Evolutionary conservation across 257 asterid species (phyloP), one percentile per base, ranked within the genome.

Genomic region (Solanum paucissectum): DNA sequence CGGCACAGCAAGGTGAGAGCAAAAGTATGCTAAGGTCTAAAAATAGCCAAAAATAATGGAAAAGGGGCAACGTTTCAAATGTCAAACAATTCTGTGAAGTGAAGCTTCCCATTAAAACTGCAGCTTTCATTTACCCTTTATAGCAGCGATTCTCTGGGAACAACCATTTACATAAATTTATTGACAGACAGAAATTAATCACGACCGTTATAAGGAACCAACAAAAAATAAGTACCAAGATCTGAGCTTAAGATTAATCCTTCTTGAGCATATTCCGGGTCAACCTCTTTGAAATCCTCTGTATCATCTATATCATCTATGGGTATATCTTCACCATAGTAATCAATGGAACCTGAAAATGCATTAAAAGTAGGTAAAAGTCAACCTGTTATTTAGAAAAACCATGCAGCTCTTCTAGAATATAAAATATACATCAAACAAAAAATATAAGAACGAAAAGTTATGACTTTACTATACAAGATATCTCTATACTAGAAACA

Each of bases 301-400:
- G 83, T 36, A 34, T 34, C 84, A 25, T 75, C 58, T 29, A 12
- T 91, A 81, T 93, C 98, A 73, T 94, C 98, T 62, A 94, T 91
- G 81, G 95, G 94, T 88, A 95, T 94, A 64, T 95, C 98, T 91
- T 95, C 98, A 49, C 88, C 89, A 40, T 75, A 64, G 83, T 71
- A 88, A 84, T 88, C 90, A 75, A 68, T 25, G 73, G 94, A 89
- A 72, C 92, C 98, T 93, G 93, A 88, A 81, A 66, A 38, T 37
- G 82, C 37, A 86, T 6, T 18, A 81, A 81, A 27, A 81, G 27
- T 16, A 4, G 85, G 85, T 46, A 81, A 81, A 44, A 34, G 25
- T 16, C 40, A 27, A 27, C 27, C 66, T 14, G 14, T 42, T 79
- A 44, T 25, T 9, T 27, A 79, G 38, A 42, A 8, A 79, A 44